Base-by-base conservation (phyloP, 2,329 filamentous ascomycete genomes). In the Trichophyton mentagrophytes region DNA sequence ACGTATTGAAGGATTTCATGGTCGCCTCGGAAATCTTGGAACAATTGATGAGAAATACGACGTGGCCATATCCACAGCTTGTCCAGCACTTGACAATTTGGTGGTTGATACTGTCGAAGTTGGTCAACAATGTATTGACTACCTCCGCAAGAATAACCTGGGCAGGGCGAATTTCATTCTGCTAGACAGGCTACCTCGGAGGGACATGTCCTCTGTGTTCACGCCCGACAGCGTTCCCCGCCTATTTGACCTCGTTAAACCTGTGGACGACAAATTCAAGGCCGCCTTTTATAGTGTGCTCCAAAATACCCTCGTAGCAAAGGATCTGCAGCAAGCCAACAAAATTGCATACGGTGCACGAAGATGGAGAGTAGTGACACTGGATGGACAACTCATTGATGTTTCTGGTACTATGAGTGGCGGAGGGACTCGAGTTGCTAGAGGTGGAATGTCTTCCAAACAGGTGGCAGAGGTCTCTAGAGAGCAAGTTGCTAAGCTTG, bases 391-490 rank as follows among this genome's bases (percentile, higher is more conserved):
- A 73, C 81, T 99, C 59, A 97, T 99, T 66, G 93, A 99, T 76
- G 95, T 95, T 72, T 96, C 92, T 0, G 93, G 93, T 79, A 97
- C 93, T 40, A 97, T 99, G 93, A 96, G 89, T 62, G 93, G 93
- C 78, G 93, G 93, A 79, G 93, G 93, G 61, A 92, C 84, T 53
- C 88, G 89, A 15, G 89, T 93, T 61, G 91, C 92, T 67, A 90
- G 86, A 70, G 95, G 95, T 0, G 85, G 90, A 61, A 99, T 99
- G 95, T 97, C 92, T 0, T 95, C 91, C 9, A 97, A 96, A 74
- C 85, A 95, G 53, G 86, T 88, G n/a, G 83, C 89, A 1, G 90
- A 95, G 61, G 88, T 87, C 15, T 88, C 85, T 58, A 91, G 90
- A 72, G 92, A 97, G 66, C 88, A 95, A 69, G 92, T 99, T 2